These are phyloP conservation scores for Blastomyces parvus DNA, from an alignment of 2,329 filamentous ascomycete genomes.

Conservation along the genomic window DNA sequence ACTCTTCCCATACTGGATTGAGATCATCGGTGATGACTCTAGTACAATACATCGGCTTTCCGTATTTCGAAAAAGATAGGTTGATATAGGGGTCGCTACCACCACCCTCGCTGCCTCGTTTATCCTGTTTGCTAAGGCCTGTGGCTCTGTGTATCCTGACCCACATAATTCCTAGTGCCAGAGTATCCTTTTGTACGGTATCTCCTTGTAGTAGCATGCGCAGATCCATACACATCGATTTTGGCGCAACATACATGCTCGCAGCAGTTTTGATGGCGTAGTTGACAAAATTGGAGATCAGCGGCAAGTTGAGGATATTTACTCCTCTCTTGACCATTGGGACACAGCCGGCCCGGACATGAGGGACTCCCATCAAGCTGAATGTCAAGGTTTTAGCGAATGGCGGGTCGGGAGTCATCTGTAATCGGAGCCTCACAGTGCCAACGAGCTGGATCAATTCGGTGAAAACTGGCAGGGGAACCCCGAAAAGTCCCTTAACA, in stretches of 20 bases:
- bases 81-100: conserved; percentile 95
- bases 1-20: conserved; percentile 88
- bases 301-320: conserved; percentile 80
- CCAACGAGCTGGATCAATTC: conserved; percentile 86
- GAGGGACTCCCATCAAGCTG: conserved; percentile 87
- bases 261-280: conserved; percentile 82
- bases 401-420: conserved; percentile 81
- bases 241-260: conserved; percentile 87
- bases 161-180: conserved; percentile 82
- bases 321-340: conserved; percentile 87
- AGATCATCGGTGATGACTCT: conserved; percentile 90
- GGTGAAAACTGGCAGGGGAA: conserved; percentile 79
- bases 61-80: conserved; percentile 88
- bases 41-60: conserved; percentile 96
- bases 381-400: conserved; percentile 89
- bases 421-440: conserved; percentile 70
- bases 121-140: conserved; percentile 85
- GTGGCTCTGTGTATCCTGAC: conserved; percentile 81
- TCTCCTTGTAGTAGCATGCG: conserved; percentile 86
- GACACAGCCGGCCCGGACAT: conserved; percentile 78
- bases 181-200: conserved; percentile 75
- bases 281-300: conserved; percentile 96
- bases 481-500: conserved; percentile 76
- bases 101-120: conserved; percentile 68
- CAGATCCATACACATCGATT: conserved; percentile 85